phyloP scores from a whole-genome alignment of 352 stramenopile genomes.

The Globisporangium barbulae region DNA sequence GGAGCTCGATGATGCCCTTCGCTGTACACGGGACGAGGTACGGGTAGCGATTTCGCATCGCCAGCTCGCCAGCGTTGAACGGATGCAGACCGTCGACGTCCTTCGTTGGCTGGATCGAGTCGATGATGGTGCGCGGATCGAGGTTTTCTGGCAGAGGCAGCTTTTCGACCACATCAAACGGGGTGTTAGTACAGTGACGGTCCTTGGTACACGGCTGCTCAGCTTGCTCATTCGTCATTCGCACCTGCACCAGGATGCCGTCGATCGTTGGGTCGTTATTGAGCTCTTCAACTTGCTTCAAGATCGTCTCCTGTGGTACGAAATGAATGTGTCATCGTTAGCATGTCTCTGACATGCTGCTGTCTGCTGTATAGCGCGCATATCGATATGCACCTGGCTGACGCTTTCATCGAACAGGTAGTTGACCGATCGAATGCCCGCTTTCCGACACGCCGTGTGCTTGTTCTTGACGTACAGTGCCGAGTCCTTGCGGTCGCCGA shows the following conservation, averaged over 20 bases:
- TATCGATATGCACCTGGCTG: conserved; percentile 36
- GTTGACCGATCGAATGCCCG: conserved; percentile 92
- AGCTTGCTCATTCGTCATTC: background rate
- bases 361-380: background rate
- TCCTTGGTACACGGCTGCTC: background rate
- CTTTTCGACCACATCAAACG: conserved; percentile 15
- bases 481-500: conserved; percentile 95
- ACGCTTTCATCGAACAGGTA: conserved; percentile 69
- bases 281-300: conserved; percentile 69
- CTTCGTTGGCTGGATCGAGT: conserved; percentile 92
- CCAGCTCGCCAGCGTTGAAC: conserved; percentile 94
- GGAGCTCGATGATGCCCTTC: conserved; percentile 95
- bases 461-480: conserved; percentile 99
- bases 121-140: conserved; percentile 91
- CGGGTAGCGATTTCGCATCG: conserved; percentile 81
- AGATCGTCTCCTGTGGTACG: conserved; percentile 38
- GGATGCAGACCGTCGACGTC: conserved; percentile 99
- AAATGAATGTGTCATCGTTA: background rate
- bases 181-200: background rate
- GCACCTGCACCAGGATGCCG: conserved; percentile 85
- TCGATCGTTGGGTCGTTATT: conserved; percentile 77
- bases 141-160: conserved; percentile 94
- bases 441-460: conserved; percentile 93
- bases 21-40: conserved; percentile 96
- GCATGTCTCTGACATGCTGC: background rate